These are phyloP conservation scores for Chlorella vulgaris DNA, from an alignment of 139 green algal species.

Conservation along the genomic window DNA sequence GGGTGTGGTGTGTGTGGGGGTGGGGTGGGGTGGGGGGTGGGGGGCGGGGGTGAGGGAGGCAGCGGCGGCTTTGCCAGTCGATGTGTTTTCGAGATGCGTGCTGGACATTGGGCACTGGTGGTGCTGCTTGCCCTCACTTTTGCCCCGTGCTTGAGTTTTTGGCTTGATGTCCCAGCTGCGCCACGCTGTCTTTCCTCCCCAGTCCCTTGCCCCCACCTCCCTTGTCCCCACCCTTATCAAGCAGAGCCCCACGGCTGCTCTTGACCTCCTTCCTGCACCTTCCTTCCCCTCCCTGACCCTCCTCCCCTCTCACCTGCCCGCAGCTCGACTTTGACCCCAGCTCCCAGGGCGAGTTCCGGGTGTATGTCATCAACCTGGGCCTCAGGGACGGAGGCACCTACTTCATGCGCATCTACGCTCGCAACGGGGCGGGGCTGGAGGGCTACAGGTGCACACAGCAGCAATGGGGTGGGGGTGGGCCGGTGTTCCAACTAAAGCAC, in stretches of 20 bases:
- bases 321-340: constrained; percentile 11
- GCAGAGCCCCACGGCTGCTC: neutral
- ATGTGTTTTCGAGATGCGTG: too few species aligned
- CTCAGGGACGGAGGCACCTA: constrained; percentile 31
- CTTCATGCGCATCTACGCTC: constrained; percentile 49
- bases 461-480: too few species aligned
- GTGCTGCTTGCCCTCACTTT: too few species aligned
- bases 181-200: too few species aligned
- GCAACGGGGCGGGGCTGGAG: constrained; percentile 54
- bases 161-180: too few species aligned
- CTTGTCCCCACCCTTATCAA: too few species aligned
- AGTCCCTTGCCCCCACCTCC: too few species aligned
- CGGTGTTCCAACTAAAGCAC: too few species aligned
- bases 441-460: constrained; percentile 22
- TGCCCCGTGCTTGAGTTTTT: too few species aligned
- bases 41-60: too few species aligned
- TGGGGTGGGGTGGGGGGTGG: neutral
- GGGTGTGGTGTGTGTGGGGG: neutral
- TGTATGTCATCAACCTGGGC: constrained; percentile 29
- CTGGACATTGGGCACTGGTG: too few species aligned
- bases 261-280: neutral
- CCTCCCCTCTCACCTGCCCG: neutral
- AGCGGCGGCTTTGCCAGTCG: too few species aligned
- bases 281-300: neutral
- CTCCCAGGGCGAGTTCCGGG: constrained; percentile 16